Conservation (phyloP, 164 flowering plant genomes). For the Kingdonia uniflora region DNA sequence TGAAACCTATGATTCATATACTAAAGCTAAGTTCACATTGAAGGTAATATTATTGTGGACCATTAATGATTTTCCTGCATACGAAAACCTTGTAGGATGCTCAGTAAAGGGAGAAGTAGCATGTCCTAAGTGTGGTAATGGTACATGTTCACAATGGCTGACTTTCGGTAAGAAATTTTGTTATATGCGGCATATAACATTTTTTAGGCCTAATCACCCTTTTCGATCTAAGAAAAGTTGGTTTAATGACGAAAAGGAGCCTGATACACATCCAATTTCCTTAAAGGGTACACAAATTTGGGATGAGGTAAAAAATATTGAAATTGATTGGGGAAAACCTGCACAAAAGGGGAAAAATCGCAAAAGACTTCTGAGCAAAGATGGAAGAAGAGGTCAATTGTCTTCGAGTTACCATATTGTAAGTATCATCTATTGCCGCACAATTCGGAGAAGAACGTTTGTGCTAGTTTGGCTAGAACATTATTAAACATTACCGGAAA, state of each 20-base stretch:
- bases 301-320: not conserved
- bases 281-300: not conserved
- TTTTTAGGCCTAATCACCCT: too few relatives aligned
- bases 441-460: slow-evolving; percentile 6
- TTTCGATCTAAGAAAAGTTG: not conserved
- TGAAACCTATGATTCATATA: too few relatives aligned
- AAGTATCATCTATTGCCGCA: not conserved
- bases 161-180: too few relatives aligned
- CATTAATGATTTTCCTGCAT: too few relatives aligned
- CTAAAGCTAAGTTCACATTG: too few relatives aligned
- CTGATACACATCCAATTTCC: not conserved
- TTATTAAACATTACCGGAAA: not conserved
- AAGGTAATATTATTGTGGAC: too few relatives aligned
- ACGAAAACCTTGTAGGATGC: too few relatives aligned
- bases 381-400: not conserved
- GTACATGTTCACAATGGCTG: too few relatives aligned
- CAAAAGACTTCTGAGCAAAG: not conserved
- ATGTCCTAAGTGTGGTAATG: too few relatives aligned
- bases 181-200: too few relatives aligned
- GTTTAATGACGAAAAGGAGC: not conserved
- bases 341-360: not conserved
- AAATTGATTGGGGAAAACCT: not conserved
- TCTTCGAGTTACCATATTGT: not conserved
- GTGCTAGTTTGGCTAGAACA: not conserved
- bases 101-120: too few relatives aligned